Conservation (phyloP, 441 rosid species). For the Gossypium davidsonii region DNA sequence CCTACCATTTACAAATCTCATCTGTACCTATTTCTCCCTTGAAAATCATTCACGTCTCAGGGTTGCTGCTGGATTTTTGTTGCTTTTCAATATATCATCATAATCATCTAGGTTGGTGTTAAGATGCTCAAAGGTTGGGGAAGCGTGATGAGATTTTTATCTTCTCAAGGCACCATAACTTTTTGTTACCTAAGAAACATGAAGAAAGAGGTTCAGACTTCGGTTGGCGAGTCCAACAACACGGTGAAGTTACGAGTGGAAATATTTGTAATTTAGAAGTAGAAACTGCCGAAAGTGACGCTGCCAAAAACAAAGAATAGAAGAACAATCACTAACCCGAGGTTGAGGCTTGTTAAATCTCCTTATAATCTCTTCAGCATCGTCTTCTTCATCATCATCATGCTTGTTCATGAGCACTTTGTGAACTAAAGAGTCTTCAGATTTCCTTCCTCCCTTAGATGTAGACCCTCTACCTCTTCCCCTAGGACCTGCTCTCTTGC, state of each 20-base stretch:
- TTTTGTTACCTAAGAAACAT: slow-evolving; percentile 53
- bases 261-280: neutral
- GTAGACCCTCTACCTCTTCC: slow-evolving; percentile 65
- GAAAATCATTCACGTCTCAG: neutral
- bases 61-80: neutral
- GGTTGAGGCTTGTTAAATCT: slow-evolving; percentile 60
- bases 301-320: neutral
- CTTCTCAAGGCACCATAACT: slow-evolving; percentile 90
- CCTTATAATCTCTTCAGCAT: slow-evolving; percentile 49
- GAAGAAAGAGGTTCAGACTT: neutral
- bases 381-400: slow-evolving; percentile 66
- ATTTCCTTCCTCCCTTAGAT: slow-evolving; percentile 71
- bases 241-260: neutral
- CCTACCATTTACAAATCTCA: no score
- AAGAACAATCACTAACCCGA: slow-evolving; percentile 44
- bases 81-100: neutral
- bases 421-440: slow-evolving; percentile 55
- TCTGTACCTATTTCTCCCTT: neutral
- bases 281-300: neutral
- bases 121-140: neutral
- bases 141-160: slow-evolving; percentile 13
- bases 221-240: neutral
- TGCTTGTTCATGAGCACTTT: slow-evolving; percentile 54
- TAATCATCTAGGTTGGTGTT: neutral
- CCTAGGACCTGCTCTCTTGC: slow-evolving; percentile 71